phyloP scores from a whole-genome alignment of 2,329 filamentous ascomycete genomes.

The Bipolaris gigantea region DNA sequence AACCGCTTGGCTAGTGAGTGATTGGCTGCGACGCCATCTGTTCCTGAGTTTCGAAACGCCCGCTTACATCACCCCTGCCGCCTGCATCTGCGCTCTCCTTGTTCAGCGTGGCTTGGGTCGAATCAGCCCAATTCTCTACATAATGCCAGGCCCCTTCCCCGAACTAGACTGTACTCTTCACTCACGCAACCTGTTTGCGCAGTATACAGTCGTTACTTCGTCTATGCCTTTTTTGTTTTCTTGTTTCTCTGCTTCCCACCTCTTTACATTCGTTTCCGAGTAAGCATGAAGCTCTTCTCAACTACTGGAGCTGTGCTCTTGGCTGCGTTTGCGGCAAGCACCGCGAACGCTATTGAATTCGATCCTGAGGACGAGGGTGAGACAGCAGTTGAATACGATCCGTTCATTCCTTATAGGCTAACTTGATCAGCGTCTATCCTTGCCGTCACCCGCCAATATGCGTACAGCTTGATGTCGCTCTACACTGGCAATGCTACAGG shows the following conservation, averaged over 20 bases:
- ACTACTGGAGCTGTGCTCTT: constrained; percentile 43
- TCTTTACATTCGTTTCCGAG: constrained; percentile 15
- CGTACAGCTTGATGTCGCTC: constrained; percentile 41
- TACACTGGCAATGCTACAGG: constrained; percentile 37
- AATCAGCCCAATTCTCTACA: constrained; percentile 7
- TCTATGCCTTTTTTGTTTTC: constrained; percentile 5
- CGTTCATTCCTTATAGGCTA: background rate
- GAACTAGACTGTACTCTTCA: constrained; percentile 17
- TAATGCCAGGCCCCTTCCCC: constrained; percentile 17
- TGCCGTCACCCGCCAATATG: constrained; percentile 33
- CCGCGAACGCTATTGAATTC: constrained; percentile 34
- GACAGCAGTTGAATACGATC: background rate
- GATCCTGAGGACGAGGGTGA: constrained; percentile 35
- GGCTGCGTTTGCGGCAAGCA: constrained; percentile 28
- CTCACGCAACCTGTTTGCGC: constrained; percentile 25
- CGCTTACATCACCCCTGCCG: constrained; percentile 15
- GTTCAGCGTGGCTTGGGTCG: constrained; percentile 7
- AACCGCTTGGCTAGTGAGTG: constrained; percentile 15
- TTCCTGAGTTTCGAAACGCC: constrained; percentile 32
- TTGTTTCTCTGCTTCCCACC: constrained; percentile 5
- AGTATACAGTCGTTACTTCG: constrained; percentile 9
- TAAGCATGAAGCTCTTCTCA: constrained; percentile 39
- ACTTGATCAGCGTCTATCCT: constrained; percentile 29
- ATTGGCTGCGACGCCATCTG: constrained; percentile 20
- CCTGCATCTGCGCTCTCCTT: constrained; percentile 23